A percentile compares a stretch with the other conserved stretches of the same genome.
These are phyloP conservation scores for Coniochaeta sp. DNA, from an alignment of 2,329 filamentous ascomycete species.

Conservation along the genomic window DNA sequence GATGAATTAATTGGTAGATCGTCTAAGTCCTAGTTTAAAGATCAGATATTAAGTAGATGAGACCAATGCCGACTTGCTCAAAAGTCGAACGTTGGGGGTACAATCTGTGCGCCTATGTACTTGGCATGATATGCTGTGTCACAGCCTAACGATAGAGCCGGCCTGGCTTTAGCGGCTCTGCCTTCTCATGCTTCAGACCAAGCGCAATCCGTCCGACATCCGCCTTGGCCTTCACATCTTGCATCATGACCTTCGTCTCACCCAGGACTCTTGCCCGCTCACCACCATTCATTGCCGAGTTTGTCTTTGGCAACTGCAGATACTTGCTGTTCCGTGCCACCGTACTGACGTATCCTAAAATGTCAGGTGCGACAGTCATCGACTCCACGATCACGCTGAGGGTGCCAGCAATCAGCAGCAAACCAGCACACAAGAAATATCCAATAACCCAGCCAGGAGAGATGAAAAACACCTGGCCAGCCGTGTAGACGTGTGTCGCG, in stretches of 20 bases:
- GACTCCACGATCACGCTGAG: slow-evolving; percentile 6
- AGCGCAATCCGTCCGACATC: slow-evolving; percentile 10
- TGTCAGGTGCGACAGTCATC: slow-evolving; percentile 7
- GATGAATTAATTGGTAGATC: no score
- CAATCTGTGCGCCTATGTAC: background rate
- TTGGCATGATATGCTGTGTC: background rate
- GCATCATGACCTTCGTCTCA: slow-evolving; percentile 8
- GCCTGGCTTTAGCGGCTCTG: slow-evolving; percentile 5
- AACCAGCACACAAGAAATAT: slow-evolving; percentile 4
- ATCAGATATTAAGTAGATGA: no score
- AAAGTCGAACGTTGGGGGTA: no score
- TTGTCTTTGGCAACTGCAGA: slow-evolving; percentile 10
- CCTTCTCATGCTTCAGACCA: slow-evolving; percentile 7
- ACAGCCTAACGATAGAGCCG: slow-evolving; percentile 3
- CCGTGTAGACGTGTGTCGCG: slow-evolving; percentile 1
- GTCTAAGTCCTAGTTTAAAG: no score
- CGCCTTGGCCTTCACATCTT: slow-evolving; percentile 9
- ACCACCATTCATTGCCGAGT: slow-evolving; percentile 6
- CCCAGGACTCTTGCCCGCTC: slow-evolving; percentile 8
- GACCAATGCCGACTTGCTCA: no score
- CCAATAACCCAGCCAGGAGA: slow-evolving; percentile 5
- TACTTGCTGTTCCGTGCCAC: slow-evolving; percentile 8
- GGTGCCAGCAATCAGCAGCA: slow-evolving; percentile 5
- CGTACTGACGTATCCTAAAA: slow-evolving; percentile 10
- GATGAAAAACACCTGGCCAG: slow-evolving; percentile 1